Evolutionary conservation across 441 rosid species (phyloP).

Genomic region (Gossypium aridum): DNA sequence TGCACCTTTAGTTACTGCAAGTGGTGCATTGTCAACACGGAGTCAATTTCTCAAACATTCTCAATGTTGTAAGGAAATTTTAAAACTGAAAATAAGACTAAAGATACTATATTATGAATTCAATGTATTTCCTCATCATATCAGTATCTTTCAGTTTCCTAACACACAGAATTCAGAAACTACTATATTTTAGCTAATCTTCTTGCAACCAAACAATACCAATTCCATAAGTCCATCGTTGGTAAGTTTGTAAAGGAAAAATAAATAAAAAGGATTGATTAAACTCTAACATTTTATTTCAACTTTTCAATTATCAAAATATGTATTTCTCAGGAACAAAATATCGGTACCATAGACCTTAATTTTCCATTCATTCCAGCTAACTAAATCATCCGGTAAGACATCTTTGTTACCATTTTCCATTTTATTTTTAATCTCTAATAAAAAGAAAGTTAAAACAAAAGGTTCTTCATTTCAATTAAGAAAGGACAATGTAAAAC

Average conservation of each 20-base stretch:
- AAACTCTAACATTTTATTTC: neutral
- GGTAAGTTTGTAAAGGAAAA: neutral
- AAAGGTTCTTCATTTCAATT: neutral
- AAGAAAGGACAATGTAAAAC: neutral
- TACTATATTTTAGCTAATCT: constrained; percentile 5
- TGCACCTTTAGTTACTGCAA: constrained; percentile 71
- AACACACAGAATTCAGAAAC: neutral
- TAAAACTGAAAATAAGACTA: constrained; percentile 2
- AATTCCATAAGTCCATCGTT: neutral
- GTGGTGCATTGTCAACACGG: neutral
- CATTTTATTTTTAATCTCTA: neutral
- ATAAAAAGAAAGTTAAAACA: neutral
- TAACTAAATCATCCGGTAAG: neutral
- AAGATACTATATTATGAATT: neutral
- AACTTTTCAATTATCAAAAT: neutral
- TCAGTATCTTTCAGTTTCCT: neutral
- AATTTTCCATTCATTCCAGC: neutral
- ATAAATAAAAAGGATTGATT: neutral
- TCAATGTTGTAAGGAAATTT: neutral
- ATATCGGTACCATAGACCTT: neutral
- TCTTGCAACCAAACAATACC: neutral
- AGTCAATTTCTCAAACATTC: constrained; percentile 7
- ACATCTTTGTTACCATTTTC: neutral
- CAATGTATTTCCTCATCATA: neutral
- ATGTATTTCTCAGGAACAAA: neutral